Conservation (phyloP, 495 filamentous ascomycete species). For the Hypoxylon subgilvum region DNA sequence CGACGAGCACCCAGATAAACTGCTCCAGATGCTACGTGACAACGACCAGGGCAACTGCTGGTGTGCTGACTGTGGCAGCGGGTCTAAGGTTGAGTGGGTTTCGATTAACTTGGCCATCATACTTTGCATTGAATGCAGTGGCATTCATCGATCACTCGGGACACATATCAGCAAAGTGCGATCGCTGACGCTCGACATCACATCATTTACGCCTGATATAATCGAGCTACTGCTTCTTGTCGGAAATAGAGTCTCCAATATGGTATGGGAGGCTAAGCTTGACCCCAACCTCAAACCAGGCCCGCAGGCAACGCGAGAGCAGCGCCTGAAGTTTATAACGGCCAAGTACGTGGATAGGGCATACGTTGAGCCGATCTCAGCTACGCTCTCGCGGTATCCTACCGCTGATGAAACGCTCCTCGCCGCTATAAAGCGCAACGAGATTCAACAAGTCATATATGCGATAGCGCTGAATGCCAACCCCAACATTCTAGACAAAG, state of each 20-base stretch:
- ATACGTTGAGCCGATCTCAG: conserved; percentile 78
- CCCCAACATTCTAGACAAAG: conserved; percentile 85
- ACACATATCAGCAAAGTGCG: conserved; percentile 98
- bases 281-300: conserved; percentile 73
- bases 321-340: conserved; percentile 89
- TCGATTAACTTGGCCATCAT: conserved; percentile 97
- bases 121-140: conserved; percentile 97
- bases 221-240: conserved; percentile 91
- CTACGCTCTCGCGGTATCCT: conserved; percentile 75
- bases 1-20: conserved; percentile 75
- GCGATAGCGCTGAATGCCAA: conserved; percentile 87
- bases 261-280: conserved; percentile 91
- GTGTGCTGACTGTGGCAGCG: conserved; percentile 94
- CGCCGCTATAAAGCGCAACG: conserved; percentile 92
- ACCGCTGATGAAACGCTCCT: conserved; percentile 88
- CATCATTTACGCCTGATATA: conserved; percentile 93
- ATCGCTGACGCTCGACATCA: conserved; percentile 92
- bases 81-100: conserved; percentile 94
- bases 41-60: conserved; percentile 90
- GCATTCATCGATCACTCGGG: conserved; percentile 94
- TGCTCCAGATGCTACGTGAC: conserved; percentile 86
- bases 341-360: conserved; percentile 88
- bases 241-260: conserved; percentile 93
- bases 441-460: conserved; percentile 89
- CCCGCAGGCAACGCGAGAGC: conserved; percentile 80